These are phyloP conservation scores for Suillus sp. DNA, from an alignment of 768 basidiomycete species.

Conservation along the genomic window DNA sequence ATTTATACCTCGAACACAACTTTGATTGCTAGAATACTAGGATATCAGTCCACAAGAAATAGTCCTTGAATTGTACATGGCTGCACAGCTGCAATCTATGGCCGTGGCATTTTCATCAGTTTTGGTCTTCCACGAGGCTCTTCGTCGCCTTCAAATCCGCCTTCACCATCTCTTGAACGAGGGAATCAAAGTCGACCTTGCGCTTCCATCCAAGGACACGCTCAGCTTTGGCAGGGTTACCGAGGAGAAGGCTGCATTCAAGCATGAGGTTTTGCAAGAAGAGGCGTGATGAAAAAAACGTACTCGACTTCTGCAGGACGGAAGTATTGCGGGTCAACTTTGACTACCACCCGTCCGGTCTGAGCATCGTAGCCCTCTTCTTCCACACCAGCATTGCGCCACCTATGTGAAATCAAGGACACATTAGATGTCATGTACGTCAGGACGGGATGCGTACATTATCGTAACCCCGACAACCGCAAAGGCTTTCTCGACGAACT, in stretches of 20 bases:
- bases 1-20: background rate
- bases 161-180: slow-evolving; percentile 92
- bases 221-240: slow-evolving; percentile 91
- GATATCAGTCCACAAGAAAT: slow-evolving; percentile 4
- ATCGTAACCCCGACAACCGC: slow-evolving; percentile 64
- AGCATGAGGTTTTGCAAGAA: slow-evolving; percentile 1
- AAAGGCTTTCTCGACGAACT: slow-evolving; percentile 92
- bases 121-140: slow-evolving; percentile 82
- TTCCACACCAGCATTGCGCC: slow-evolving; percentile 74
- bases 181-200: slow-evolving; percentile 74
- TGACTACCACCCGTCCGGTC: slow-evolving; percentile 74
- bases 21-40: background rate
- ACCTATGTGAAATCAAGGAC: slow-evolving; percentile 43
- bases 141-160: slow-evolving; percentile 75
- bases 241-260: slow-evolving; percentile 67
- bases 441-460: slow-evolving; percentile 42
- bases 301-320: slow-evolving; percentile 95
- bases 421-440: background rate
- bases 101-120: slow-evolving; percentile 39
- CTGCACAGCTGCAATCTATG: background rate
- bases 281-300: slow-evolving; percentile 34
- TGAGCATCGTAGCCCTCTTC: slow-evolving; percentile 77
- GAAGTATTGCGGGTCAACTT: slow-evolving; percentile 89
- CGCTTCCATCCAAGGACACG: slow-evolving; percentile 89
- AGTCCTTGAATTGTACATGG: slow-evolving; percentile 3